Evolutionary conservation across 2,329 filamentous ascomycete species (phyloP), one percentile per base, ranked within the genome.

Genomic region (Ceratocystis eucalypticola): DNA sequence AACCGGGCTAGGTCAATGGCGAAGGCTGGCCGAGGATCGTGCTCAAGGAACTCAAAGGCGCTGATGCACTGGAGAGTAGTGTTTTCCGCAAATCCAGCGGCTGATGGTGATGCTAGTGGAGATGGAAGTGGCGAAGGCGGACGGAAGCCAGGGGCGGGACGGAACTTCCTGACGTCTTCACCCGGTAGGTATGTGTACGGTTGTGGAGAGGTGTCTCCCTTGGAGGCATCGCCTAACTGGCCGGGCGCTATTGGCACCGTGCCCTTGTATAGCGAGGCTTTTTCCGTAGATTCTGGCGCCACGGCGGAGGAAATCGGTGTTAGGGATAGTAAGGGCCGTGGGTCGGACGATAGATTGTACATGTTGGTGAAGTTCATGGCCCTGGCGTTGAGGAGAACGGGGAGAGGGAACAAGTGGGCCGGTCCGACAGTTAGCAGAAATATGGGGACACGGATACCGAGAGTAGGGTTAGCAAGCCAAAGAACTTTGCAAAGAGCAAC

Each of bases 11-110:
- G 75, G 71, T 93, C 88, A 44, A 93, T 78, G 53, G 93, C 81
- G 71, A 93, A 90, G 0, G 87, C 89, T 2, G 88, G 89, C 61
- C 89, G 79, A 62, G 87, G 83, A 72, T 94, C 89, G 70, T 88
- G 83, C 72, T 93, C 88, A 50, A 94, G 75, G 48, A 93, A 76
- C 73, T 93, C 89, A 22, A 87, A 75, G 8, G 90, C 80, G 28
- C 87, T 86, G 64, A 91, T 79, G 30, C 82, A 81, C 53, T 83
- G 82, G 3, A 92, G 28, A 10, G 20, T 20, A 10, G 8, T 28
- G 50, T 55, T 25, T 22, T 6, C 30, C 22, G 2, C 5, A 1
- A 15, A 28, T 22, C 44, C 44, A 6, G n/a, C 44, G 44, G 44
- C 44, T 15, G 8, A 5, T 22, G 44, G 61, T 1, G 41, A 20